Base-by-base conservation (phyloP, 1,284 basidiomycete genomes). In the Serendipita sp. region DNA sequence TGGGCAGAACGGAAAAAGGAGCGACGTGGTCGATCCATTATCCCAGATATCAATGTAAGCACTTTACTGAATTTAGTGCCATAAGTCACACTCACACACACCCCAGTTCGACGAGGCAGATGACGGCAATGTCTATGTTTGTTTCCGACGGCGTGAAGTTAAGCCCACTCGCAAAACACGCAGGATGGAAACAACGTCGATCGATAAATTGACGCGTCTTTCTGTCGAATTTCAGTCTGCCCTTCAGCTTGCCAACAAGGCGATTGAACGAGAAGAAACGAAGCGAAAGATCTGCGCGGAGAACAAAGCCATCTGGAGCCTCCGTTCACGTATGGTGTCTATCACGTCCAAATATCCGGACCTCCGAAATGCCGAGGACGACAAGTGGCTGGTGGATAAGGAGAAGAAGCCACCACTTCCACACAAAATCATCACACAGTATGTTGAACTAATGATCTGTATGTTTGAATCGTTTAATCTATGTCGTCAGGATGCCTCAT, bases 151-250 rank as follows among this genome's bases (percentile, higher is more conserved):
- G 62, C 86, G 94, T 64, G 95, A 99, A 71, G 89, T 91, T 72
- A 98, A 98, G 72, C 86, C 90, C 12, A 83, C 93, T 29, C 86
- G 95, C 65, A 98, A 99, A 77, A 99, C 95, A 0, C 85, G 94
- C 29, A 87, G 91, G 6, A 88, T 88, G 1, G 93, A 96, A 70
- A 85, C 85, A 15, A 87, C 88, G 1, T 91, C 88, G 26, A 88
- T 93, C 10, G 93, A 96, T 69, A 90, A 91, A 68, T 82, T 97
- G 67, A 73, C 85, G 8, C 87, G 91, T 49, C 75, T 97, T 12
- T 87, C 91, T 68, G 74, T 75, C 43, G 93, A 97, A 72, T 78
- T 97, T 1, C 74, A 78, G 0, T 81, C 79, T 58, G 84, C 89
- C 0, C 75, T 88, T 13, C 85, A 91, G 50, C 78, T 96, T 8